phyloP scores from a whole-genome alignment of 495 filamentous ascomycete species.

The Penicillium cataractarum region DNA sequence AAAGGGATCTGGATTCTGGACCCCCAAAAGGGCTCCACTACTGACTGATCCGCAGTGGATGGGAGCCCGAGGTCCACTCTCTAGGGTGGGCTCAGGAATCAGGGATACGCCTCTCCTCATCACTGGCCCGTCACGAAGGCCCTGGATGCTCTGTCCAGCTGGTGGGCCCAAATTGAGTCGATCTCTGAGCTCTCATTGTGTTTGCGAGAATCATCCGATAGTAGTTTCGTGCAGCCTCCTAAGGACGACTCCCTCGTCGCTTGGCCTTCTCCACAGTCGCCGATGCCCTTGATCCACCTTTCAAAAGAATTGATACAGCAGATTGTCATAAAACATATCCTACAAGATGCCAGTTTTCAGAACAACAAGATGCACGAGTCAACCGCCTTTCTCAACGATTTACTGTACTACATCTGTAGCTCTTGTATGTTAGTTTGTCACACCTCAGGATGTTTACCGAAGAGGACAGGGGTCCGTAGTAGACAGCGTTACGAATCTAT shows the following conservation, averaged over 20 bases:
- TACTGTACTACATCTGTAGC: not conserved
- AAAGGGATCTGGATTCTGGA: too few species aligned
- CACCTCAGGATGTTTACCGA: not conserved
- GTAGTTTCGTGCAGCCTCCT: not conserved
- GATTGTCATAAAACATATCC: not conserved
- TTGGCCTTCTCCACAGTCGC: not conserved
- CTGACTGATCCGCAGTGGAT: slow-evolving; percentile 5
- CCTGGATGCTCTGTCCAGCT: not conserved
- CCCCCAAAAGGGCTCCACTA: not conserved
- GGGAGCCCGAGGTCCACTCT: slow-evolving; percentile 6
- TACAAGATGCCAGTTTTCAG: not conserved
- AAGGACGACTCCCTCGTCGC: not conserved
- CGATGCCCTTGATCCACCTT: not conserved
- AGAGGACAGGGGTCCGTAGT: not conserved
- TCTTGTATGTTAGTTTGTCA: too few species aligned
- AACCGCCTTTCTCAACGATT: not conserved
- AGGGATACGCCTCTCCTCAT: not conserved
- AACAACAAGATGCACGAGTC: not conserved
- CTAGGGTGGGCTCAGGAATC: not conserved
- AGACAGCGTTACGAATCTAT: not conserved
- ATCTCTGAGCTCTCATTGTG: not conserved
- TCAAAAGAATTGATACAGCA: not conserved
- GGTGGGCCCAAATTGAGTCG: not conserved
- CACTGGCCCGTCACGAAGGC: not conserved
- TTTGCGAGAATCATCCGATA: not conserved